Evolutionary conservation across 352 stramenopile genomes (phyloP).

Genomic region (Globisporangium spinosum): DNA sequence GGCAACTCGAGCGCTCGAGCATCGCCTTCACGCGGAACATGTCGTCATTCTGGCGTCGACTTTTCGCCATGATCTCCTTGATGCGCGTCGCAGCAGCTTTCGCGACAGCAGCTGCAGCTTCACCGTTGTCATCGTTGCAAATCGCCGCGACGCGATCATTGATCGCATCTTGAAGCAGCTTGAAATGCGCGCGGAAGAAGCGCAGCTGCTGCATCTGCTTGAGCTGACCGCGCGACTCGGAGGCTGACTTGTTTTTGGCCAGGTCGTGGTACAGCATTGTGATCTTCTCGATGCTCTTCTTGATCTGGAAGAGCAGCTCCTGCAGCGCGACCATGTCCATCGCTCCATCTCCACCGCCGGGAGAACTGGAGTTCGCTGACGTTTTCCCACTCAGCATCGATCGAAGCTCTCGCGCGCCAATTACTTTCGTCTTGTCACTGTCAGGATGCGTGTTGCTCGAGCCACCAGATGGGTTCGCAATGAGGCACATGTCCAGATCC

Average conservation of each 20-base stretch:
- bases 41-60: slow-evolving; percentile 38
- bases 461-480: slow-evolving; percentile 20
- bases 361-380: slow-evolving; percentile 1
- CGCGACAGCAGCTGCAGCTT: slow-evolving; percentile 9
- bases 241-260: slow-evolving; percentile 16
- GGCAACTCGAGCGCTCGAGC: slow-evolving; percentile 49
- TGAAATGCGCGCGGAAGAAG: slow-evolving; percentile 44
- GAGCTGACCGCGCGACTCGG: slow-evolving; percentile 7
- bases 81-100: slow-evolving; percentile 20
- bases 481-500: slow-evolving; percentile 76
- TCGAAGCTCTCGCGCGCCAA: slow-evolving; percentile 40
- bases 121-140: slow-evolving; percentile 5
- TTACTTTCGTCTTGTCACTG: not conserved
- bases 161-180: slow-evolving; percentile 32
- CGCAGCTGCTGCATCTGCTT: slow-evolving; percentile 37
- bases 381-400: slow-evolving; percentile 34
- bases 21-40: slow-evolving; percentile 44
- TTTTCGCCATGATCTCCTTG: slow-evolving; percentile 37
- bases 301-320: slow-evolving; percentile 39
- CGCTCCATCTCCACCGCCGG: slow-evolving; percentile 6
- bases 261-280: slow-evolving; percentile 32
- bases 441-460: not conserved
- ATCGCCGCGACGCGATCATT: slow-evolving; percentile 20
- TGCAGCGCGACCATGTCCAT: slow-evolving; percentile 29
- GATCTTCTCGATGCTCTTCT: slow-evolving; percentile 51